Percentiles rank a stretch among this genome's conserved stretches.
These are phyloP conservation scores for Aspergillus sojae DNA, from an alignment of 2,329 filamentous ascomycete genomes.

Conservation along the genomic window DNA sequence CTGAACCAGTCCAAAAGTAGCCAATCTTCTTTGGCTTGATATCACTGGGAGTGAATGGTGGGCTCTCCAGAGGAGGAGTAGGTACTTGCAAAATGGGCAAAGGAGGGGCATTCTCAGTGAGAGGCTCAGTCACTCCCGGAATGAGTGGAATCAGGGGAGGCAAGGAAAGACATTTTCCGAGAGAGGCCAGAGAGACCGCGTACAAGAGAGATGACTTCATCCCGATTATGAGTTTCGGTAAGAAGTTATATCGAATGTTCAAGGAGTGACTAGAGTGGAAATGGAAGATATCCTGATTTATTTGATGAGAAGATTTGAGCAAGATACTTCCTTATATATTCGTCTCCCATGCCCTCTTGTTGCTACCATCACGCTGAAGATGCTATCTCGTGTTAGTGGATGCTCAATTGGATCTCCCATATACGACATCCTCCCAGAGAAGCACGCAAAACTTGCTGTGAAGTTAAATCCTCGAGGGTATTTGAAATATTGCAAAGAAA, in stretches of 20 bases:
- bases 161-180: conserved; percentile 37
- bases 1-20: conserved; percentile 65
- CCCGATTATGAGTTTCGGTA: background rate
- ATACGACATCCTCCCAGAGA: background rate
- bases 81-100: conserved; percentile 62
- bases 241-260: background rate
- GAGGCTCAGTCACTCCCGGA: conserved; percentile 61
- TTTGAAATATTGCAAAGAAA: background rate
- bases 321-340: background rate
- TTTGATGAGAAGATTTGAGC: background rate
- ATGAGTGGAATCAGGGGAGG: conserved; percentile 62
- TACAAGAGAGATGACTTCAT: background rate
- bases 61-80: conserved; percentile 39
- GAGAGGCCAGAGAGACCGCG: conserved; percentile 20
- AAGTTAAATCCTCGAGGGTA: background rate
- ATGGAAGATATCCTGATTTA: background rate
- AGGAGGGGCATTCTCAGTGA: conserved; percentile 55
- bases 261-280: background rate
- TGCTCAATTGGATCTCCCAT: background rate
- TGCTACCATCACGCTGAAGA: background rate
- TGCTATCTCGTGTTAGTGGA: background rate
- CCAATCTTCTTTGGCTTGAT: conserved; percentile 68
- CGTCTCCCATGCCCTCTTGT: background rate
- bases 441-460: background rate
- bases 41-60: conserved; percentile 57